These are phyloP conservation scores for Fusarium heterosporum DNA, from an alignment of 2,329 filamentous ascomycete species.

Conservation along the genomic window DNA sequence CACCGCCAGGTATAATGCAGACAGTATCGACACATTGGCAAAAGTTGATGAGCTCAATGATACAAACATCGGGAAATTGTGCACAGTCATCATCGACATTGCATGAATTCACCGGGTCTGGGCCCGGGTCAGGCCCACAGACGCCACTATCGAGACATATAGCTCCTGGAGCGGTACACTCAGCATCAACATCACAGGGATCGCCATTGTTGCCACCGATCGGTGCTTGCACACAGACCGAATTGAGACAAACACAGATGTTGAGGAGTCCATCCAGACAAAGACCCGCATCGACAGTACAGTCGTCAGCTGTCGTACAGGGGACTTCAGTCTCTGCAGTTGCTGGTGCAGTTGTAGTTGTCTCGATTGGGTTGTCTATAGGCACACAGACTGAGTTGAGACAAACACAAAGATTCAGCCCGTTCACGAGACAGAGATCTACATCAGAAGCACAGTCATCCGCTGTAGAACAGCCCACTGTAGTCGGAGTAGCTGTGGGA, in stretches of 20 bases:
- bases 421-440: neutral
- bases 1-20: neutral
- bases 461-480: neutral
- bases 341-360: neutral
- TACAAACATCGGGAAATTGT: too few relatives aligned
- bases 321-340: too few relatives aligned
- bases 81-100: neutral
- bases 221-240: neutral
- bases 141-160: neutral
- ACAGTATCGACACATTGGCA: neutral
- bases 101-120: neutral
- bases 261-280: neutral
- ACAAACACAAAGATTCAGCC: neutral
- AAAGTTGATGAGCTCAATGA: too few relatives aligned
- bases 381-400: neutral
- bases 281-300: neutral
- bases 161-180: conserved; percentile 5
- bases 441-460: neutral
- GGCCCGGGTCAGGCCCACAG: neutral
- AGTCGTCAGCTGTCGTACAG: neutral
- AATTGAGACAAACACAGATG: neutral
- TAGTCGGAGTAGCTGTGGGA: neutral
- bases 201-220: neutral
- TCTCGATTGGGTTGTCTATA: neutral
- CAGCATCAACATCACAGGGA: neutral